Evolutionary conservation across 306 rosid genomes (phyloP), one percentile per base, ranked within the genome.

Genomic region (Medicago ruthenica): DNA sequence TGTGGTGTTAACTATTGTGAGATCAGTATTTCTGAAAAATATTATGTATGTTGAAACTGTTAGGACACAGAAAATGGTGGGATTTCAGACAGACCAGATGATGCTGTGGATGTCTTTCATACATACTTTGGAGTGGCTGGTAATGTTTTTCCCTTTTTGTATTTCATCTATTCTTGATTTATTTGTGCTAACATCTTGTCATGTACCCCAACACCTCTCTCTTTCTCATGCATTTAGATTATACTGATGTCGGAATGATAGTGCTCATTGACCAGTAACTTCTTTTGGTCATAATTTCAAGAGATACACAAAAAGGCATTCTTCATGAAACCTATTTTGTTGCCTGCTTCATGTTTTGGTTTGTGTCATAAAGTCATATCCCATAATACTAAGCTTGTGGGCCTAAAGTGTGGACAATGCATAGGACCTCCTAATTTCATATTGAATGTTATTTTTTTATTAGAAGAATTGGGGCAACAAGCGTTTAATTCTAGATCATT

Each of bases 81-180:
- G 77, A 95, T 92, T 82, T 95, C 99, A 20, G 96, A 95, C 75
- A 90, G 97, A 82, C 97, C 96, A 20, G 92, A 95, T 77, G 99
- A 89, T 84, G 97, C 96, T 1, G 96, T 90, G 69, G 99, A 95
- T 81, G 89, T 92, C 72, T 95, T 78, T 70, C 97, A 92, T 71
- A 90, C 96, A 4, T 95, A 84, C 87, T 95, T 92, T 13, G 97
- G 97, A 37, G 88, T 95, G 55, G 97, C 97, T 10, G 97, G 98
- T 92, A 82, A 15, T 55, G 44, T 16, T 81, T 58, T 72, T 54
- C 20, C 42, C 13, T 71, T 53, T 11, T 67, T 13, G 11, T 7
- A 16, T 74, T 21, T 44, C 62, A 21, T 59, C 37, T 51, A 15
- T 58, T 77, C 47, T 75, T 80, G 34, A 60, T 22, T 18, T 77